phyloP scores from a whole-genome alignment of 148 eudicot species.

The Euryodendron excelsum region DNA sequence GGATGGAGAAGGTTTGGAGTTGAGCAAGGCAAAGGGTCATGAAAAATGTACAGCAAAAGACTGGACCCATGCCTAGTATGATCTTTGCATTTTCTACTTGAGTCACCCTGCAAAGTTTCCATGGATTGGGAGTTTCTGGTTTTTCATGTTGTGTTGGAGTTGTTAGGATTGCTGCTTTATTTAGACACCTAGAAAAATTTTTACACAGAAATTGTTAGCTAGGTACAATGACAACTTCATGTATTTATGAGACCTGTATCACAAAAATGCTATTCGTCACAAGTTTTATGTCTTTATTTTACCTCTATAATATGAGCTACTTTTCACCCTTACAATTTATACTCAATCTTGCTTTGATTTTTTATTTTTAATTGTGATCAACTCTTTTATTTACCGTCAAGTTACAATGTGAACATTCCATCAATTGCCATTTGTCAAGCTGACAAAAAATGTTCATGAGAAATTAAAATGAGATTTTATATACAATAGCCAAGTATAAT shows the following conservation, averaged over 20 bases:
- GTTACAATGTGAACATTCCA: no score
- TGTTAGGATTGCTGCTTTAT: constrained; percentile 49
- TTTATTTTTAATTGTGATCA: no score
- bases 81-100: constrained; percentile 59
- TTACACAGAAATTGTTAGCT: not conserved
- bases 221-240: not conserved
- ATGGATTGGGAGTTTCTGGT: constrained; percentile 17
- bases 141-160: not conserved
- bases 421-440: no score
- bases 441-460: no score
- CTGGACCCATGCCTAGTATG: constrained; percentile 38
- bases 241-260: not conserved
- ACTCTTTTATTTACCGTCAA: no score
- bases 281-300: no score
- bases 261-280: not conserved
- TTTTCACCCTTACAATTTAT: no score
- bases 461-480: no score
- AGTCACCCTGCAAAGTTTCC: constrained; percentile 51
- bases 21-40: constrained; percentile 58
- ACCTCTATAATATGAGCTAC: no score
- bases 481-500: no score
- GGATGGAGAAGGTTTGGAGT: constrained; percentile 47
- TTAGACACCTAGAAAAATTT: constrained; percentile 30
- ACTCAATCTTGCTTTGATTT: no score
- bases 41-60: constrained; percentile 36